phyloP scores from a whole-genome alignment of 73 alveolate species.

The Diophrys sp. region DNA sequence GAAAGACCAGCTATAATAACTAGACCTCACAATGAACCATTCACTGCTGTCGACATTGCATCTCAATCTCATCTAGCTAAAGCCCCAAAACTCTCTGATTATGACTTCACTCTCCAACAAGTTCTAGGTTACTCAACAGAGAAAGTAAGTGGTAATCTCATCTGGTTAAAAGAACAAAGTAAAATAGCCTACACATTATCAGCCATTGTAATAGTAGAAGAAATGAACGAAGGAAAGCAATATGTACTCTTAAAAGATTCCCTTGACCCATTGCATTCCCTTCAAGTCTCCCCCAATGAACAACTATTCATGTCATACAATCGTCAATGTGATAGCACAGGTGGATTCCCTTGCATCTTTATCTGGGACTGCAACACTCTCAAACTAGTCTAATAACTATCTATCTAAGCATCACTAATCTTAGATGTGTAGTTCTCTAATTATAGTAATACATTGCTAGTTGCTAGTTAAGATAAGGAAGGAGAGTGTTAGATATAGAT shows the following conservation, averaged over 20 bases:
- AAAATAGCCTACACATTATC: conserved; percentile 42
- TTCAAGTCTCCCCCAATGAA: too few species aligned
- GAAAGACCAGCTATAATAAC: too few species aligned
- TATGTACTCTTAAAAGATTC: conserved; percentile 50
- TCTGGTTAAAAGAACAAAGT: conserved; percentile 50
- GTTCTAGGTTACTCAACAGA: conserved; percentile 32
- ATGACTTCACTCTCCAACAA: conserved; percentile 6
- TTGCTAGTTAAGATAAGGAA: conserved; percentile 11
- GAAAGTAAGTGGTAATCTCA: conserved; percentile 35
- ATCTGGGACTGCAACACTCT: conserved; percentile 58
- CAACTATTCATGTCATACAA: too few species aligned
- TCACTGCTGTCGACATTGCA: too few species aligned
- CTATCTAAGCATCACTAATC: conserved; percentile 29
- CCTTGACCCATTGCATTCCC: too few species aligned
- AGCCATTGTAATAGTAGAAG: conserved; percentile 43
- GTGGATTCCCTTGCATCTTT: conserved; percentile 53
- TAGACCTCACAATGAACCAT: too few species aligned
- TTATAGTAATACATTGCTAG: conserved; percentile 38
- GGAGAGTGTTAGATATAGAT: conserved; percentile 26
- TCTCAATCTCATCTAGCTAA: too few species aligned
- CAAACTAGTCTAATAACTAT: conserved; percentile 34
- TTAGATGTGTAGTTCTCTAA: conserved; percentile 34
- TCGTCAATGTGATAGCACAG: too few species aligned
- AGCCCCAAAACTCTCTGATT: too few species aligned
- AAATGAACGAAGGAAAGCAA: conserved; percentile 34